These are phyloP conservation scores for Cucumis hystrix DNA, from an alignment of 306 rosid species.

Conservation along the genomic window DNA sequence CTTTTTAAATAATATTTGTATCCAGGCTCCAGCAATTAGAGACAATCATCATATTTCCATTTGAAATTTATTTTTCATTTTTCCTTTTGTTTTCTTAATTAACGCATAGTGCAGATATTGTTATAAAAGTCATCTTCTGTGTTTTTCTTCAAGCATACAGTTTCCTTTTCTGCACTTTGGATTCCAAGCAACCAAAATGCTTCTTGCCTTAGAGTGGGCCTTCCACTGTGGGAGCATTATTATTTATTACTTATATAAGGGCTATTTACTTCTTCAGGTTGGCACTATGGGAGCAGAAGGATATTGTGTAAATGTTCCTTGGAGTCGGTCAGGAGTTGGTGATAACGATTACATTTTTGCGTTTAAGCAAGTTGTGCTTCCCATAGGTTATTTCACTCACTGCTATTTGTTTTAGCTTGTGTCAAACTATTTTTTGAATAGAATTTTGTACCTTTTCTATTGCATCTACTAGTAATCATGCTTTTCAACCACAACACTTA, in stretches of 20 bases:
- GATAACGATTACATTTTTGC: conserved; percentile 87
- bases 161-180: background rate
- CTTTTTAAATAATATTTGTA: background rate
- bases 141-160: background rate
- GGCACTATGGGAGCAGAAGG: conserved; percentile 97
- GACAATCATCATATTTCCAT: background rate
- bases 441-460: background rate
- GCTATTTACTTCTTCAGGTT: conserved; percentile 41
- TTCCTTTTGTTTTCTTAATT: background rate
- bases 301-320: conserved; percentile 87
- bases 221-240: background rate
- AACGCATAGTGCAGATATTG: background rate
- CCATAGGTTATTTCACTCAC: conserved; percentile 53
- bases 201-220: background rate
- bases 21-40: background rate
- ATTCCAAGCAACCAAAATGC: background rate
- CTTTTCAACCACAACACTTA: background rate
- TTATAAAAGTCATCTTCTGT: background rate
- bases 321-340: conserved; percentile 86
- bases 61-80: background rate
- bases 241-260: background rate
- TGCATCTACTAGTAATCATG: background rate
- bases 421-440: background rate
- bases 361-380: conserved; percentile 81
- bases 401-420: background rate